Evolutionary conservation across 2,329 filamentous ascomycete species (phyloP).

Genomic region (Aspergillus eucalypticola): DNA sequence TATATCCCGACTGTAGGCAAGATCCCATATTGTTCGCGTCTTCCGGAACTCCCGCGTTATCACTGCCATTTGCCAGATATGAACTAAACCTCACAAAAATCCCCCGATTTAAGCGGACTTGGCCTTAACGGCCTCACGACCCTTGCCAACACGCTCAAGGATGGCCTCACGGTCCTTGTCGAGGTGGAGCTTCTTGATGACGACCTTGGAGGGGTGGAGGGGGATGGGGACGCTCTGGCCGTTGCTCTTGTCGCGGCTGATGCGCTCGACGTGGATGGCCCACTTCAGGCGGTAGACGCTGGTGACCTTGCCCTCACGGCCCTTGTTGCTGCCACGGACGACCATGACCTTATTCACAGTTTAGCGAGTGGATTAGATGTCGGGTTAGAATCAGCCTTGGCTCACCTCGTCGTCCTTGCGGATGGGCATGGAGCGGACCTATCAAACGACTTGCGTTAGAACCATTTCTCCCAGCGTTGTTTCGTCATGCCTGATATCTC

Average conservation of each 20-base stretch:
- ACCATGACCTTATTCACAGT: constrained; percentile 62
- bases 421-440: constrained; percentile 95
- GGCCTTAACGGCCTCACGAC: constrained; percentile 54
- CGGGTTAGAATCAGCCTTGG: background rate
- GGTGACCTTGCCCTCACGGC: constrained; percentile 96
- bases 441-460: constrained; percentile 16
- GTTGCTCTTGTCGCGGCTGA: constrained; percentile 95
- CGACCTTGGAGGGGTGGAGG: constrained; percentile 93
- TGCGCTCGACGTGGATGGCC: constrained; percentile 93
- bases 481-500: background rate
- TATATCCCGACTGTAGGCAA: constrained; percentile 28
- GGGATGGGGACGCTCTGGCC: constrained; percentile 94
- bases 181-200: constrained; percentile 99
- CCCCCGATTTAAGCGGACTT: constrained; percentile 59
- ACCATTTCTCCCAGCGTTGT: background rate
- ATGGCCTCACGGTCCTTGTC: constrained; percentile 55
- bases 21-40: constrained; percentile 26
- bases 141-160: constrained; percentile 49
- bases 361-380: background rate
- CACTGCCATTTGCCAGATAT: constrained; percentile 59
- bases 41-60: constrained; percentile 31
- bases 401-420: constrained; percentile 85
- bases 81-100: constrained; percentile 58
- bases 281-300: constrained; percentile 99
- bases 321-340: constrained; percentile 92